Percentiles rank a stretch among this genome's conserved stretches.
Conservation (phyloP, 140 eudicot species). For the Senecio squalidus region DNA sequence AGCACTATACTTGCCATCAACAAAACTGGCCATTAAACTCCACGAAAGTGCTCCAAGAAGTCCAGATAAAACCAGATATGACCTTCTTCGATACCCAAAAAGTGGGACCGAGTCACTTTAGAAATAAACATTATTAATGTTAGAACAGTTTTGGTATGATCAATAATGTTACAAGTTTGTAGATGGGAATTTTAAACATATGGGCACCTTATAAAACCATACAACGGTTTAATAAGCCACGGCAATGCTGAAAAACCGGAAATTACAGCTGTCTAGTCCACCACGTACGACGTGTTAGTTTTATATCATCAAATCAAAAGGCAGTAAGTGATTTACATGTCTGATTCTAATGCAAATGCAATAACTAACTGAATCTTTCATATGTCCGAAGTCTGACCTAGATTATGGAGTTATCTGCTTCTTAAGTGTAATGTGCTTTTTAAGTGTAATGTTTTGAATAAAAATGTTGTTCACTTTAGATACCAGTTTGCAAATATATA, state of each 20-base stretch:
- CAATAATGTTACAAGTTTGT: conserved; percentile 1
- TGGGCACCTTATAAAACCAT: conserved; percentile 90
- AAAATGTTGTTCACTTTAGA: no score
- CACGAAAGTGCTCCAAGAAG: conserved; percentile 95
- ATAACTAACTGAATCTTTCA: not conserved
- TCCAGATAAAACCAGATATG: conserved; percentile 87
- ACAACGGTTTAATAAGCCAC: conserved; percentile 92
- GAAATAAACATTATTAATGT: not conserved
- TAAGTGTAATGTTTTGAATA: no score
- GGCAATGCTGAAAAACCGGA: conserved; percentile 87
- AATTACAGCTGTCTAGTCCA: conserved; percentile 93
- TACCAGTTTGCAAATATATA: no score
- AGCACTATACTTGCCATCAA: conserved; percentile 79
- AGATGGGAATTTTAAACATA: not conserved
- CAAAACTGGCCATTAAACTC: conserved; percentile 90
- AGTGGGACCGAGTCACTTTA: conserved; percentile 91
- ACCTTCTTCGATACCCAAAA: conserved; percentile 96
- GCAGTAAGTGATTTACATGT: not conserved
- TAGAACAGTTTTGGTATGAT: conserved; percentile 3
- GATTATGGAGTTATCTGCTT: conserved; percentile 1
- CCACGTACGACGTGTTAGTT: conserved; percentile 38
- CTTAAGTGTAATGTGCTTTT: not conserved
- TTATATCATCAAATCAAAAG: conserved; percentile 5
- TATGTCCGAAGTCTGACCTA: not conserved
- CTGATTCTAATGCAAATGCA: not conserved